Conservation (phyloP, 2,329 filamentous ascomycete species). For the Ophiostoma montium region DNA sequence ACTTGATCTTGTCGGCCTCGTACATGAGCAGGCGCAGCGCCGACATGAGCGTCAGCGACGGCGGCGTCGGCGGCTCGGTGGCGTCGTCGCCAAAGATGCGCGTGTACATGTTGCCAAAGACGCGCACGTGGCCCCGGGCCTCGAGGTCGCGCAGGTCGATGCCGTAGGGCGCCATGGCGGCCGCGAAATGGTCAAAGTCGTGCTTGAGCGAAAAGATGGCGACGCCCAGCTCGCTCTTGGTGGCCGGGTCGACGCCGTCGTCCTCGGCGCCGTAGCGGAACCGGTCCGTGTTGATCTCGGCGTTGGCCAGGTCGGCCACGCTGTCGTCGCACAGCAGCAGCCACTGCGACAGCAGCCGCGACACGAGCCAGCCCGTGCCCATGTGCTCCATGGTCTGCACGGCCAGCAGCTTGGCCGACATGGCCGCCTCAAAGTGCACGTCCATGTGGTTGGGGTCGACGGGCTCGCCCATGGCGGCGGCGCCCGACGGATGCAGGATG, state of each 20-base stretch:
- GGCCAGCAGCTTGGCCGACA: slow-evolving; percentile 1
- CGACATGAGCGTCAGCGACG: slow-evolving; percentile 3
- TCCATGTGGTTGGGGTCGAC: not conserved
- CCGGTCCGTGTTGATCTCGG: not conserved
- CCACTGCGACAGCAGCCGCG: slow-evolving; percentile 1
- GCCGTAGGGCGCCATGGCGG: slow-evolving; percentile 8
- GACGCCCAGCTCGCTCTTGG: slow-evolving; percentile 7
- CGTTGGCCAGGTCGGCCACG: not conserved
- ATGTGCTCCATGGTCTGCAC: not conserved
- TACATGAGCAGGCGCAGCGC: slow-evolving; percentile 10
- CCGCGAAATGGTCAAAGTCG: slow-evolving; percentile 10
- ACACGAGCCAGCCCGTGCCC: not conserved
- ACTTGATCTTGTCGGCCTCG: slow-evolving; percentile 4
- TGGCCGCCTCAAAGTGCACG: not conserved
- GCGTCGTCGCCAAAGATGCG: slow-evolving; percentile 2
- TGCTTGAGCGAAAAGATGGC: slow-evolving; percentile 11
- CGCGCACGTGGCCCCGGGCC: slow-evolving; percentile 7
- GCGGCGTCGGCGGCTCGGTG: not conserved
- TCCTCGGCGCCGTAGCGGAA: slow-evolving; percentile 4
- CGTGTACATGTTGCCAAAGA: slow-evolving; percentile 8
- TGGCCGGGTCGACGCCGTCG: slow-evolving; percentile 5
- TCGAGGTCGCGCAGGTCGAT: slow-evolving; percentile 10
- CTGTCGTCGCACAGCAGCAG: not conserved
- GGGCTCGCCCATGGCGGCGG: not conserved
- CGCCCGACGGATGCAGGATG: too few species aligned